phyloP scores from a whole-genome alignment of 2,329 filamentous ascomycete genomes.

The Cytospora piceicola region DNA sequence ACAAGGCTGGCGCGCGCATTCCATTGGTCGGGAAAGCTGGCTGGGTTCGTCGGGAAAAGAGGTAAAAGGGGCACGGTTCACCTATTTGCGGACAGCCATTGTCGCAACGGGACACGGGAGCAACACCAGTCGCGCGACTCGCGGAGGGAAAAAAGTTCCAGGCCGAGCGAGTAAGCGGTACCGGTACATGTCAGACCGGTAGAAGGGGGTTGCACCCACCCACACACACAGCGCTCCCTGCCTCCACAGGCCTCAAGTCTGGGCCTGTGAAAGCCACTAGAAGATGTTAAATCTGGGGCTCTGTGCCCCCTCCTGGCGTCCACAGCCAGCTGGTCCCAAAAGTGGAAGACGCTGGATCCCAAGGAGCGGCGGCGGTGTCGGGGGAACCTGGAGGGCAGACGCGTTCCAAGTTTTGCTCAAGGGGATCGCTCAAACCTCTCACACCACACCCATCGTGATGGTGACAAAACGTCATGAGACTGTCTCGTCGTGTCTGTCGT shows the following conservation, averaged over 20 bases:
- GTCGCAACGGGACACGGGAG: constrained; percentile 23
- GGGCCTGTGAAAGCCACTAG: constrained; percentile 29
- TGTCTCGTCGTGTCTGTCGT: constrained; percentile 5
- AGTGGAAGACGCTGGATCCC: constrained; percentile 12
- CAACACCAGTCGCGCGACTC: constrained; percentile 26
- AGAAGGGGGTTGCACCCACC: constrained; percentile 24
- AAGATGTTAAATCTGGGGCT: constrained; percentile 27
- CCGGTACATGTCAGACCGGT: constrained; percentile 28
- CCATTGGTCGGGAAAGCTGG: constrained; percentile 15
- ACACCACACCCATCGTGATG: constrained; percentile 18
- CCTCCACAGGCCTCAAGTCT: constrained; percentile 29
- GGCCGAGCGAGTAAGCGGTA: constrained; percentile 22
- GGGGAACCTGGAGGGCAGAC: constrained; percentile 6
- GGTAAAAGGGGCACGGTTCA: constrained; percentile 27
- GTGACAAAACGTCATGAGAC: constrained; percentile 26
- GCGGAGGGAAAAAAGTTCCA: constrained; percentile 21
- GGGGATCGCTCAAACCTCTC: constrained; percentile 17
- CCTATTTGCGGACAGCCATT: constrained; percentile 19
- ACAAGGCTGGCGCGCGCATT: constrained; percentile 26
- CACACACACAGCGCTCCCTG: constrained; percentile 29
- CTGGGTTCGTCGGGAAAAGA: constrained; percentile 19
- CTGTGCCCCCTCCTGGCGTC: constrained; percentile 26
- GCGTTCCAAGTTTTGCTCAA: constrained; percentile 25
- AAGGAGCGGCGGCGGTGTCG: constrained; percentile 14
- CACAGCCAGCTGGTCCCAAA: constrained; percentile 21